A percentile compares a stretch with the other conserved stretches of the same genome.
Conservation (phyloP, 2,329 filamentous ascomycete genomes). For the Colletotrichum sp. region DNA sequence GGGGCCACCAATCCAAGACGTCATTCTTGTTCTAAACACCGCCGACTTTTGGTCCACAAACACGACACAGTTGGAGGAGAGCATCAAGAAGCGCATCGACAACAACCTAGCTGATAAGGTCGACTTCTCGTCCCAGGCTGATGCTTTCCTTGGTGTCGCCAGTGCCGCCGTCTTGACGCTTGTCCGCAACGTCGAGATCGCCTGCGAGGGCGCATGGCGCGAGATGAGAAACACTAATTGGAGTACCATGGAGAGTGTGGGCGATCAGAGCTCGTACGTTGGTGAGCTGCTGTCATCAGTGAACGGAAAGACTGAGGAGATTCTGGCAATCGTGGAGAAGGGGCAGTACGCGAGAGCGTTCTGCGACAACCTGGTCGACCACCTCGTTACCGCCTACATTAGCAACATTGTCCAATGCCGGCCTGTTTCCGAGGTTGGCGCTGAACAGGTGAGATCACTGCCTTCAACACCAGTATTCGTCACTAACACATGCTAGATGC, state of each 20-base stretch:
- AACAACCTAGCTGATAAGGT: constrained; percentile 75
- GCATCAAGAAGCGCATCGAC: constrained; percentile 90
- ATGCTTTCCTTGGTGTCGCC: constrained; percentile 94
- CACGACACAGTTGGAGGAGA: constrained; percentile 91
- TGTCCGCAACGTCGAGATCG: constrained; percentile 81
- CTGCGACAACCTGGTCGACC: constrained; percentile 93
- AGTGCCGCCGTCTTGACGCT: constrained; percentile 84
- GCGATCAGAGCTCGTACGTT: constrained; percentile 93
- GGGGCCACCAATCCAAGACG: constrained; percentile 70
- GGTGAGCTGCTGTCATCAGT: constrained; percentile 78
- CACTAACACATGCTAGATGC: constrained; percentile 67
- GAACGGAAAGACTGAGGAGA: constrained; percentile 74
- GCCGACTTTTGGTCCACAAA: constrained; percentile 97
- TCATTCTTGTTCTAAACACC: constrained; percentile 89
- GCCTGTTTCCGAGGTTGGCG: constrained; percentile 91
- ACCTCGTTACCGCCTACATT: constrained; percentile 80
- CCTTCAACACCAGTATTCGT: neutral
- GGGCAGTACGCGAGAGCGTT: constrained; percentile 94
- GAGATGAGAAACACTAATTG: constrained; percentile 98
- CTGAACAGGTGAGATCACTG: constrained; percentile 72
- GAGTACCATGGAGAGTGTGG: constrained; percentile 91
- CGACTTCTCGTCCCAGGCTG: constrained; percentile 90
- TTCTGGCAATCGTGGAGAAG: constrained; percentile 81
- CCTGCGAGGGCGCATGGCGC: constrained; percentile 87
- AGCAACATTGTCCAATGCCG: constrained; percentile 85